Evolutionary conservation across 176 grass and related monocot species (phyloP), one percentile per base, ranked within the genome.

Genomic region (Stipa capillata): DNA sequence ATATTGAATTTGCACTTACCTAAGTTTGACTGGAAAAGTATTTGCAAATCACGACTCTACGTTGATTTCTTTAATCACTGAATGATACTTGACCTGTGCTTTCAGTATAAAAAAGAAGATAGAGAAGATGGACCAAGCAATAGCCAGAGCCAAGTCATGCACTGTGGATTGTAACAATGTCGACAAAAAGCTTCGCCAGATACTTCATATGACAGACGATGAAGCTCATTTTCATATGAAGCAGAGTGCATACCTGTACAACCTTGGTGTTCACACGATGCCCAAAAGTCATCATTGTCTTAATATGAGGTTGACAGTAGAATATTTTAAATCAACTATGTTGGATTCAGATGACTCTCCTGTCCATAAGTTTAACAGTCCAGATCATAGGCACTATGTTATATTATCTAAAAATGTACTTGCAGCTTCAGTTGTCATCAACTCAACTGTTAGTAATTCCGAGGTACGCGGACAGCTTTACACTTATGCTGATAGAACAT

Each of bases 181-280:
- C 13, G 81, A 91, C 74, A 96, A 62, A 78, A 99, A 99, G 82
- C 86, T 99, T 60, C 81, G 88, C 41, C 97, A 99, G 81, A 91
- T 99, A 85, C 92, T 99, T 81, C 86, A 93, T 80, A 90, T 93
- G 78, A 99, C 97, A 37, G 92, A 99, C 59, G 90, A 92, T 85
- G 97, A 99, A 90, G 84, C 90, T 73, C 88, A 91, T 81, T 99
- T 99, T 87, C 97, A 99, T 83, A 92, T 90, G 88, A 92, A 91
- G 80, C 97, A 99, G 78, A 99, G 92, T 85, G 97, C 92, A 73
- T 99, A 93, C 73, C 79, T 99, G 15, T 99, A 96, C 84, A 83
- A 91, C 27, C 97, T 99, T 70, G 90, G 92, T 87, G 97, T 99
- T 85, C 90, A 96, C 80, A 99, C 97, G 23, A 96, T 99, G 92